Conservation (phyloP, 2,329 filamentous ascomycete species). For the Alternaria alternata region DNA sequence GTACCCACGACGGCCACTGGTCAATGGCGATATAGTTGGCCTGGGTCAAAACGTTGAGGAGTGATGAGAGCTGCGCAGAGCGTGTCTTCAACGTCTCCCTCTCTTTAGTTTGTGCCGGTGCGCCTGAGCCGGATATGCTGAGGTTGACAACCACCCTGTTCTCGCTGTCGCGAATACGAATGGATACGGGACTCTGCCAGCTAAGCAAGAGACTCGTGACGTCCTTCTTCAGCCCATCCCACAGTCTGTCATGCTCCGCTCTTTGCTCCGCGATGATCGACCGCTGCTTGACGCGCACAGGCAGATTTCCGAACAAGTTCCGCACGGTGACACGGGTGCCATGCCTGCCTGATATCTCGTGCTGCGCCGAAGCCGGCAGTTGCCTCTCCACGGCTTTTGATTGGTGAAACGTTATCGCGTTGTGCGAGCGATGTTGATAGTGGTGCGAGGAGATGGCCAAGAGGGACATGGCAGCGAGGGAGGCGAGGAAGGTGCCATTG, state of each 20-base stretch:
- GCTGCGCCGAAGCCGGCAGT: constrained; percentile 66
- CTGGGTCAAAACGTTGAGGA: constrained; percentile 66
- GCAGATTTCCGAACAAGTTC: constrained; percentile 88
- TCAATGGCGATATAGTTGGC: constrained; percentile 67
- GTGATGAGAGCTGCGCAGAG: constrained; percentile 29
- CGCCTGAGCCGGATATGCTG: constrained; percentile 22
- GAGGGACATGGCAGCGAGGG: constrained; percentile 77
- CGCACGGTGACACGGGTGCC: constrained; percentile 80
- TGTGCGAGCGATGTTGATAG: constrained; percentile 65
- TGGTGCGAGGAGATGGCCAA: constrained; percentile 79
- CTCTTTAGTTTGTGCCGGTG: not conserved
- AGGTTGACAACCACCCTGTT: constrained; percentile 49
- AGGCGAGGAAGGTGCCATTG: constrained; percentile 78
- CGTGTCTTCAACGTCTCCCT: constrained; percentile 11
- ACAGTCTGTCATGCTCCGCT: constrained; percentile 67
- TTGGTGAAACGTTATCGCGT: constrained; percentile 74
- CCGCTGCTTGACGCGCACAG: constrained; percentile 86
- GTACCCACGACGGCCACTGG: constrained; percentile 70
- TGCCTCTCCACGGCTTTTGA: constrained; percentile 71
- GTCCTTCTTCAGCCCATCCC: constrained; percentile 67
- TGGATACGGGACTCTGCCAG: constrained; percentile 65
- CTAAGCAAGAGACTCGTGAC: constrained; percentile 74
- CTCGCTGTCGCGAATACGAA: constrained; percentile 66
- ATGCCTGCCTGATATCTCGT: constrained; percentile 64
- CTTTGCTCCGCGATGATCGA: constrained; percentile 61